A percentile compares a stretch with the other conserved stretches of the same genome.
These are phyloP conservation scores for Diutina ranongensis DNA, from an alignment of 1,139 yeast species.

Conservation along the genomic window DNA sequence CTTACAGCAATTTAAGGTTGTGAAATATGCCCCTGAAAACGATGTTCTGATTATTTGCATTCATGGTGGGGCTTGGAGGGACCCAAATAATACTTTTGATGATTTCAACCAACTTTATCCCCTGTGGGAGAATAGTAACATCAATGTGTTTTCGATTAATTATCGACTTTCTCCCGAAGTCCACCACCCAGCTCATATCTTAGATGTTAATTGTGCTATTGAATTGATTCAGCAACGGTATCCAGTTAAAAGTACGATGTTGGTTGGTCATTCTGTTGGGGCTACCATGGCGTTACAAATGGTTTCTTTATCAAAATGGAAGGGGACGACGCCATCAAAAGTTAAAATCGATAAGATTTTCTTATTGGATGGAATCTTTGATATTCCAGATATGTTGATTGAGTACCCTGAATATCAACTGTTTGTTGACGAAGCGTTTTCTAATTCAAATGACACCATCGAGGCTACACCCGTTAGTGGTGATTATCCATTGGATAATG, in stretches of 20 bases:
- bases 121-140: conserved; percentile 6
- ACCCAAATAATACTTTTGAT: conserved; percentile 43
- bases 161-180: conserved; percentile 59
- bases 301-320: too few species aligned
- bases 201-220: conserved; percentile 43
- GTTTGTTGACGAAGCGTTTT: conserved; percentile 36
- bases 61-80: conserved; percentile 92
- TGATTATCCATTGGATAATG: conserved; percentile 7
- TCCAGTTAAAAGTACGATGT: conserved; percentile 15
- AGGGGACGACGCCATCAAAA: background rate
- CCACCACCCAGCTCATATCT: conserved; percentile 51
- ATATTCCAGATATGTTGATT: conserved; percentile 22
- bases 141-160: conserved; percentile 38
- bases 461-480: conserved; percentile 19
- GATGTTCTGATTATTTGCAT: conserved; percentile 29
- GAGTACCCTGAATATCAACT: conserved; percentile 34
- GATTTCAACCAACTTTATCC: conserved; percentile 38
- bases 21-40: conserved; percentile 8
- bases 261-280: conserved; percentile 79
- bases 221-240: conserved; percentile 14
- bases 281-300: conserved; percentile 59
- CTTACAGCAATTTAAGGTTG: conserved; percentile 13
- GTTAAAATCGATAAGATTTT: conserved; percentile 8
- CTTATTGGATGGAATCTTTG: conserved; percentile 43
- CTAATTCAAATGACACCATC: conserved; percentile 12